Evolutionary conservation across 2,329 filamentous ascomycete species (phyloP), one percentile per base, ranked within the genome.

Genomic region (Thermomyces lanuginosus): DNA sequence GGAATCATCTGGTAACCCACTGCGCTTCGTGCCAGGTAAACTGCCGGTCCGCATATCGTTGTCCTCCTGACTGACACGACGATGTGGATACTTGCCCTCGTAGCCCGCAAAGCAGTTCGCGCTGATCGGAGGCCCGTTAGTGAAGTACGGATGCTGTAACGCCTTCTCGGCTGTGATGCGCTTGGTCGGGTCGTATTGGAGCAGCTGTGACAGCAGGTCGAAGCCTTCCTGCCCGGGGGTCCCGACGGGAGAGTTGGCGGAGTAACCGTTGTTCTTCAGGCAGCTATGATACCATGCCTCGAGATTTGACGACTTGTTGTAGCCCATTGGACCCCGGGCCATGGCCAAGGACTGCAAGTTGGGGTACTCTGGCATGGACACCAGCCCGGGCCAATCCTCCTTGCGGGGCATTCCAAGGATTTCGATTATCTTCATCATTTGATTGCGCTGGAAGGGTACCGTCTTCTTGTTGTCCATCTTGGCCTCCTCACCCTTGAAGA

Each of bases 401-500:
- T 86, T 86, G 5, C 70, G 81, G 0, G 89, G 89, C 38, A 92
- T 60, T 16, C 89, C 89, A 61, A 98, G 76, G 36, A 98, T 83
- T 46, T 98, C 89, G 19, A 92, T 81, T 41, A 98, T 98, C 56
- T 92, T 93, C 46, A 89, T 82, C 86, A 98, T 95, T 57, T 98
- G 89, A 44, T 93, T 93, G 8, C 84, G 72, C 53, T 98, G 89
- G 42, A 98, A 98, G 0, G 89, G 89, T 0, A 95, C 84, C 0
- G 80, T 89, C 58, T 95, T 95, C 55, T 98, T 98, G 42, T 71
- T 80, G 53, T 98, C 89, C 78, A 95, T 93, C 57, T 98, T 98
- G 9, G 89, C 89, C 54, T 98, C 89, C 46, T 98, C 89, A 0
- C 89, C 89, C 48, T 98, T 98, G 54, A 98, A 98, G 29, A 98